Conservation (phyloP, 345 rosid species). For the Citrus glauca region DNA sequence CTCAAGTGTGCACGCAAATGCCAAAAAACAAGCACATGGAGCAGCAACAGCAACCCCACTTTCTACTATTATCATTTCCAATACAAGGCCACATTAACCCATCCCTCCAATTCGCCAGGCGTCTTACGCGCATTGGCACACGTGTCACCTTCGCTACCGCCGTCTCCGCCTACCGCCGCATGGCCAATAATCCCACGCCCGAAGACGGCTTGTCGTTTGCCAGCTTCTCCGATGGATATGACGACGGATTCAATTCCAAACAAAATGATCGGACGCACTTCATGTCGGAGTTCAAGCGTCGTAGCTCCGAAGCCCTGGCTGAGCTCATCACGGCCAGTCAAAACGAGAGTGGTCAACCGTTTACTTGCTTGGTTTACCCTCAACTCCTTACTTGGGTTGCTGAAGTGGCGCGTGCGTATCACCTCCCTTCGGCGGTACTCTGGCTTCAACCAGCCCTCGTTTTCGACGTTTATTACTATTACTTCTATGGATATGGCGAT, state of each 20-base stretch:
- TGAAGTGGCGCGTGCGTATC: slow-evolving; percentile 38
- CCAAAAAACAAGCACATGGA: no score
- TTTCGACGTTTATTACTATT: slow-evolving; percentile 50
- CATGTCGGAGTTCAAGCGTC: slow-evolving; percentile 36
- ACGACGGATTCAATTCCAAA: slow-evolving; percentile 36
- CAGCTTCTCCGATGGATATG: slow-evolving; percentile 56
- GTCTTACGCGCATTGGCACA: slow-evolving; percentile 43
- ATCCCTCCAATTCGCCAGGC: slow-evolving; percentile 48
- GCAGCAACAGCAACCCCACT: slow-evolving; percentile 29
- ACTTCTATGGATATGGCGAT: slow-evolving; percentile 42
- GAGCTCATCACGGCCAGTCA: slow-evolving; percentile 26
- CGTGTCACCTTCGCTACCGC: slow-evolving; percentile 48
- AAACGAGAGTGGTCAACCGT: slow-evolving; percentile 14
- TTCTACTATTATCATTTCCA: slow-evolving; percentile 48
- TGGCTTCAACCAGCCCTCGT: slow-evolving; percentile 76
- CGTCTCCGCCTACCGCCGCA: slow-evolving; percentile 38
- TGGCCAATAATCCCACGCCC: slow-evolving; percentile 23
- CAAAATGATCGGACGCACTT: slow-evolving; percentile 18
- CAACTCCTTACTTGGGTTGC: slow-evolving; percentile 49
- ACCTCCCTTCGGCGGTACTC: slow-evolving; percentile 37
- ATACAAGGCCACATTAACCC: slow-evolving; percentile 80
- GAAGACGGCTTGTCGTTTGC: slow-evolving; percentile 34
- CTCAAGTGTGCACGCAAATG: no score
- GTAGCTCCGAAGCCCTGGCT: slow-evolving; percentile 32
- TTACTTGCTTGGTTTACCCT: slow-evolving; percentile 45